A percentile compares a stretch with the other conserved stretches of the same genome.
Conservation (phyloP, 495 filamentous ascomycete species). For the Cenococcum geophilum region DNA sequence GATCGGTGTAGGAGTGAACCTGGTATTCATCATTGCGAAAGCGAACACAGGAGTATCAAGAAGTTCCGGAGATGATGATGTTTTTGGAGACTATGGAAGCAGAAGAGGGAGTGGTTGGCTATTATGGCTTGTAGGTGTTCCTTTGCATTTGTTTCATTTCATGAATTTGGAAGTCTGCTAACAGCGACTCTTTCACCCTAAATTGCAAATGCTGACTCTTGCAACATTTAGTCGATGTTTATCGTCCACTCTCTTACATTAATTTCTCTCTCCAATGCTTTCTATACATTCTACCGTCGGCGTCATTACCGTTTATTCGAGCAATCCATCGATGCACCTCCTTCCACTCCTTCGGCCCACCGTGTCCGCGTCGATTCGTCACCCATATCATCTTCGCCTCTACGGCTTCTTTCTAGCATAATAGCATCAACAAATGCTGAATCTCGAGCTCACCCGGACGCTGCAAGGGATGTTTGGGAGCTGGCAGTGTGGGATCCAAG, state of each 20-base stretch:
- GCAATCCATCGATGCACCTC: constrained; percentile 63
- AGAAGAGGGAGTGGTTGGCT: constrained; percentile 52
- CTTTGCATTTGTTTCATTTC: neutral
- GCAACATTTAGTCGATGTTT: constrained; percentile 53
- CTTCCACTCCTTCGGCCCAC: constrained; percentile 77
- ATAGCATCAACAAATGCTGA: constrained; percentile 56
- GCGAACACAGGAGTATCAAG: constrained; percentile 55
- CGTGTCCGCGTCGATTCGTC: constrained; percentile 88
- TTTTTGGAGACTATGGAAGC: constrained; percentile 65
- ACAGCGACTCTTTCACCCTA: too few species aligned
- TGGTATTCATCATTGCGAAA: constrained; percentile 73
- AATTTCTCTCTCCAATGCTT: constrained; percentile 64
- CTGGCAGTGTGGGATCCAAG: constrained; percentile 87
- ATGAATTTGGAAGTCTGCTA: neutral
- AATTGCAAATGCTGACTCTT: constrained; percentile 1
- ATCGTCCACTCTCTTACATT: constrained; percentile 59
- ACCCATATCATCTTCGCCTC: constrained; percentile 67
- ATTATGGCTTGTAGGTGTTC: constrained; percentile 66
- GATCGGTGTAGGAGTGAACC: constrained; percentile 67
- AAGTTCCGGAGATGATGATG: constrained; percentile 55
- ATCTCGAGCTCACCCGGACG: constrained; percentile 76
- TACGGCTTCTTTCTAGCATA: constrained; percentile 67
- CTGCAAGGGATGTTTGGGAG: constrained; percentile 89
- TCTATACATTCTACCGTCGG: constrained; percentile 76
- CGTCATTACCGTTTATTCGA: constrained; percentile 92